Evolutionary conservation across 1,284 basidiomycete species (phyloP), one percentile per base, ranked within the genome.

Genomic region (Trichosporon asahii): DNA sequence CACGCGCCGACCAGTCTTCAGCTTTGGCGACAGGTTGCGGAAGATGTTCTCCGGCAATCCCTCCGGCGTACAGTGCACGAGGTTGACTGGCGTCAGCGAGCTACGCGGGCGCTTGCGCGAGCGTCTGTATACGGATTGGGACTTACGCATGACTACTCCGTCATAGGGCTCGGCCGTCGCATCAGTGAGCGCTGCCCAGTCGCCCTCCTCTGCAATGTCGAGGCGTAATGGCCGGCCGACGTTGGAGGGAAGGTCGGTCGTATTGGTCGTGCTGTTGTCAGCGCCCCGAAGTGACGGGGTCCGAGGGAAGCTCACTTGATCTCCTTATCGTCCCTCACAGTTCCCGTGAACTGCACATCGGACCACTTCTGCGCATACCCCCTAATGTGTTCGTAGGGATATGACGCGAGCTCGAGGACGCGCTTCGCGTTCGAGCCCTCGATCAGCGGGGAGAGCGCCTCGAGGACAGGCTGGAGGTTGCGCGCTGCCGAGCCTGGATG

Each of bases 21-120:
- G 72, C 6, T 49, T 29, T 4, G 77, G 75, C 11, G 78, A 78
- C 63, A 78, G 72, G 35, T 77, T 72, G 12, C 70, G 70, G 69
- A 81, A 81, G 35, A 81, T 72, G 44, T 77, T n/a, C 66, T 79
- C 79, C 2, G 78, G 77, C 1, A 71, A 49, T 9, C 71, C 74
- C 8, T 72, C 66, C 0, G 78, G 79, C 35, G 72, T 75, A 65
- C 80, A 81, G 64, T 81, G 80, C 4, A 81, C 71, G 29, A 81
- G 69, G 65, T 81, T 81, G 67, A 81, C 79, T 81, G 68, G 40
- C 12, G 70, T 69, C 35, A 73, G 53, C 18, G 65, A 4, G 40
- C 18, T n/a, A 44, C 40, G 40, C 40, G 40, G 40, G 15, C 40
- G 40, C 18, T 44, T 44, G 40, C 35, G 40, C 40, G 6, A 44